Evolutionary conservation across 306 rosid species (phyloP).

Genomic region (Malus sieversii): DNA sequence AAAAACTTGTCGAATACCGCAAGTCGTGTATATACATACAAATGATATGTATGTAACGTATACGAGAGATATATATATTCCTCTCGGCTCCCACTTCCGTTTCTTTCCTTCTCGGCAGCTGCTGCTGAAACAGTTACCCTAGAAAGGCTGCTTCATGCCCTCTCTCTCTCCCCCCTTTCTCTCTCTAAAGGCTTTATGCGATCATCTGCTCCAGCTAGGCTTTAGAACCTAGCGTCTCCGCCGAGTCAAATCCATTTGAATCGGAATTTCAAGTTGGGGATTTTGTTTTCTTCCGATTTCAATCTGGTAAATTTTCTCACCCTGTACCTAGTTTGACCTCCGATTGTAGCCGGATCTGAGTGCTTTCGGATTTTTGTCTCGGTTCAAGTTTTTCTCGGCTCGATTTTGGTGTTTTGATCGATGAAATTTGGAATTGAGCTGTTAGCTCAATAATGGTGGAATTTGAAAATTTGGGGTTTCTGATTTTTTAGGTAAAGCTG

Average conservation of each 20-base stretch:
- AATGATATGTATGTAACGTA: background rate
- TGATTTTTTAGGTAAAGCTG: background rate
- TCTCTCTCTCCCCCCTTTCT: background rate
- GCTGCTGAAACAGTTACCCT: slow-evolving; percentile 1
- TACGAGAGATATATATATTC: background rate
- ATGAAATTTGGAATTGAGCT: slow-evolving; percentile 4
- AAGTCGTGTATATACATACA: background rate
- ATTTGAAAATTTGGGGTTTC: background rate
- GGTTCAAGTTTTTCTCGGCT: background rate
- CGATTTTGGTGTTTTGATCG: background rate
- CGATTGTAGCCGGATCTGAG: slow-evolving; percentile 8
- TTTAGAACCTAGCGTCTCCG: background rate
- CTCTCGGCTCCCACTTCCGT: background rate
- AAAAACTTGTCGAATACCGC: too few species aligned
- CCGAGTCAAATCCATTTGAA: background rate
- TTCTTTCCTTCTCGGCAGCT: background rate
- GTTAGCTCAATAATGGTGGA: background rate
- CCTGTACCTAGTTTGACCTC: background rate
- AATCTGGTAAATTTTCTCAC: slow-evolving; percentile 8
- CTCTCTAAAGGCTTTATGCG: background rate
- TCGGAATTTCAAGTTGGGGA: background rate
- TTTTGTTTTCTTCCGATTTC: background rate
- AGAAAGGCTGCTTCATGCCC: background rate
- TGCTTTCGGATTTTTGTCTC: background rate
- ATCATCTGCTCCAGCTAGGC: slow-evolving; percentile 1